Evolutionary conservation across 495 filamentous ascomycete species (phyloP).

Genomic region (Daldinia caldariorum): DNA sequence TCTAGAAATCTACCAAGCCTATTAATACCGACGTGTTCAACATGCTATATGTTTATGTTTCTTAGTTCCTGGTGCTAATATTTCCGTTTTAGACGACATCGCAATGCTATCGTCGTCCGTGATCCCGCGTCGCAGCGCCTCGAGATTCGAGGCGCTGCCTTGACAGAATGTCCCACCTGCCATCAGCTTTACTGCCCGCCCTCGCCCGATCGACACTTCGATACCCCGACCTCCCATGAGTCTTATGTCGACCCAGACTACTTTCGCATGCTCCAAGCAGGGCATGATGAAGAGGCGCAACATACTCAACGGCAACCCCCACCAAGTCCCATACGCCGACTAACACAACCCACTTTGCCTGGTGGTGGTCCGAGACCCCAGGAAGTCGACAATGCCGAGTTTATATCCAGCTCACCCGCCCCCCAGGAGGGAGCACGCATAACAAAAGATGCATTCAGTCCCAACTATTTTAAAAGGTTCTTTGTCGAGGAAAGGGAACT

Average conservation of each 20-base stretch:
- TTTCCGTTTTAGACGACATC: constrained; percentile 73
- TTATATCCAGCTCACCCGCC: constrained; percentile 63
- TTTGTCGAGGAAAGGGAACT: constrained; percentile 88
- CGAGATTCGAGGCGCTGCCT: constrained; percentile 72
- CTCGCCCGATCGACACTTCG: constrained; percentile 60
- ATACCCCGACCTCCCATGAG: constrained; percentile 57
- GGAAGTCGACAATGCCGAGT: constrained; percentile 57
- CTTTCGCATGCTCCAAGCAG: constrained; percentile 86
- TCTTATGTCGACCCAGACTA: constrained; percentile 89
- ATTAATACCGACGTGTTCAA: background rate
- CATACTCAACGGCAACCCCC: constrained; percentile 46
- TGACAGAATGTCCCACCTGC: constrained; percentile 85
- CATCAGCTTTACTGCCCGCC: constrained; percentile 75
- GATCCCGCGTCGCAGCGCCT: constrained; percentile 87
- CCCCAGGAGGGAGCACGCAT: constrained; percentile 70
- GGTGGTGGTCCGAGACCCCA: constrained; percentile 43
- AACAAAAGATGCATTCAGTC: constrained; percentile 84
- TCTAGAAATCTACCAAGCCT: background rate
- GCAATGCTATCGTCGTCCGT: constrained; percentile 89
- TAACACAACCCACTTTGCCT: constrained; percentile 53
- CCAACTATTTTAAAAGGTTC: constrained; percentile 88
- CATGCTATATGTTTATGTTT: background rate
- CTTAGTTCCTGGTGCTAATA: constrained; percentile 15
- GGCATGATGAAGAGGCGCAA: constrained; percentile 46
- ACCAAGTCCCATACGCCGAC: constrained; percentile 59